A percentile compares a stretch with the other conserved stretches of the same genome.
These are phyloP conservation scores for Isoetes taiwanensis DNA, from an alignment of 75 land plant species.

Conservation along the genomic window DNA sequence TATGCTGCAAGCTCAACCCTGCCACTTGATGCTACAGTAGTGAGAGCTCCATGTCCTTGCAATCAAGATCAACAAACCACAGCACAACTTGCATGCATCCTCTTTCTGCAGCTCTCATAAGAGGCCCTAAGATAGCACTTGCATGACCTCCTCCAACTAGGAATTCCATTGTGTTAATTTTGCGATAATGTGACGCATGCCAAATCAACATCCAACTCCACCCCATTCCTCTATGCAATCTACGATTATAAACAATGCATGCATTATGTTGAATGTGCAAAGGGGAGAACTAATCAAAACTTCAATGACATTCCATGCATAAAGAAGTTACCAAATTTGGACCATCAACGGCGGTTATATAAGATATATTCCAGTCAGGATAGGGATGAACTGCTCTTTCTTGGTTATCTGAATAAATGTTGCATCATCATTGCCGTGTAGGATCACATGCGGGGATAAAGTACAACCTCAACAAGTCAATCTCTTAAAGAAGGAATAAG, in stretches of 20 bases:
- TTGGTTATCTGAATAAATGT: no score
- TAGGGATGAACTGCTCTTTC: no score
- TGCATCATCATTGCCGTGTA: no score
- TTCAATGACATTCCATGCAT: not conserved
- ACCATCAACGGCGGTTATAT: no score
- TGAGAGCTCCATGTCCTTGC: conserved; percentile 5
- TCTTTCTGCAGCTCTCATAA: conserved; percentile 7
- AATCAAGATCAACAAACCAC: not conserved
- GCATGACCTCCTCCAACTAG: not conserved
- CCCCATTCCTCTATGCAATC: not conserved
- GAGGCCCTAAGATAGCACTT: not conserved
- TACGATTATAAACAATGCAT: not conserved
- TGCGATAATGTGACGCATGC: conserved; percentile 5
- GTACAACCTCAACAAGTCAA: not conserved
- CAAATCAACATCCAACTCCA: conserved; percentile 2
- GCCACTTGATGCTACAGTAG: not conserved
- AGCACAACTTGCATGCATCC: not conserved
- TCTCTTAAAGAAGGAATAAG: not conserved
- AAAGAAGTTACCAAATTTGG: no score
- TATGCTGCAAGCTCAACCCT: not conserved
- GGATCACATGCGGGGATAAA: not conserved
- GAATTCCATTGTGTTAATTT: conserved; percentile 1
- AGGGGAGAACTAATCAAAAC: not conserved
- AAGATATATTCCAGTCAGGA: no score
- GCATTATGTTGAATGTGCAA: not conserved